phyloP scores from a whole-genome alignment of 2,329 filamentous ascomycete genomes.

The Epichloe sibirici region DNA sequence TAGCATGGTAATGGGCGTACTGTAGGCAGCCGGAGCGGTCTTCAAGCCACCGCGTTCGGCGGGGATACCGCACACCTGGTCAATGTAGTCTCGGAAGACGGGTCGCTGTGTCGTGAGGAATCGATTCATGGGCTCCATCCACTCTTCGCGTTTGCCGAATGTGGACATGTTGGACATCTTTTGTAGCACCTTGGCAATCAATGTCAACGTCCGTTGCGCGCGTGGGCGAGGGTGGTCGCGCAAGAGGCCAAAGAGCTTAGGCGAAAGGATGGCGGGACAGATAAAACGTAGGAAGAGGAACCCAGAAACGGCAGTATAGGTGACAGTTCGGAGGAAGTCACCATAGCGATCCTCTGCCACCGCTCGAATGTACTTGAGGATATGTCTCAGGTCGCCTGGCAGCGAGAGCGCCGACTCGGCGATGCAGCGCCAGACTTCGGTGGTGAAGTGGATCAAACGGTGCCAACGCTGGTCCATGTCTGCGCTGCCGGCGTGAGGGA shows the following conservation, averaged over 20 bases:
- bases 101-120: slow-evolving; percentile 67
- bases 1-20: slow-evolving; percentile 82
- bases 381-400: slow-evolving; percentile 68
- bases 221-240: slow-evolving; percentile 69
- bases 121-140: slow-evolving; percentile 97
- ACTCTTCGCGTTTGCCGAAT: slow-evolving; percentile 91
- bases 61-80: slow-evolving; percentile 73
- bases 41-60: slow-evolving; percentile 50
- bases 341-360: slow-evolving; percentile 93
- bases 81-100: slow-evolving; percentile 77
- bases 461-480: slow-evolving; percentile 78
- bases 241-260: slow-evolving; percentile 81
- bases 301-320: slow-evolving; percentile 88
- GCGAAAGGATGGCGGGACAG: slow-evolving; percentile 89
- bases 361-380: slow-evolving; percentile 82
- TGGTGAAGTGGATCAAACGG: slow-evolving; percentile 62
- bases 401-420: slow-evolving; percentile 60
- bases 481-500: slow-evolving; percentile 40
- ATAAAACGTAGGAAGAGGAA: slow-evolving; percentile 94
- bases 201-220: slow-evolving; percentile 76
- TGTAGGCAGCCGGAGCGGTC: slow-evolving; percentile 71
- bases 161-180: slow-evolving; percentile 81
- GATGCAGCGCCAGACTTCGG: slow-evolving; percentile 77
- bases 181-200: slow-evolving; percentile 87
- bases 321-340: slow-evolving; percentile 77